Evolutionary conservation across 257 asterid genomes (phyloP), one percentile per base, ranked within the genome.

Genomic region (Solanum medicagineum): DNA sequence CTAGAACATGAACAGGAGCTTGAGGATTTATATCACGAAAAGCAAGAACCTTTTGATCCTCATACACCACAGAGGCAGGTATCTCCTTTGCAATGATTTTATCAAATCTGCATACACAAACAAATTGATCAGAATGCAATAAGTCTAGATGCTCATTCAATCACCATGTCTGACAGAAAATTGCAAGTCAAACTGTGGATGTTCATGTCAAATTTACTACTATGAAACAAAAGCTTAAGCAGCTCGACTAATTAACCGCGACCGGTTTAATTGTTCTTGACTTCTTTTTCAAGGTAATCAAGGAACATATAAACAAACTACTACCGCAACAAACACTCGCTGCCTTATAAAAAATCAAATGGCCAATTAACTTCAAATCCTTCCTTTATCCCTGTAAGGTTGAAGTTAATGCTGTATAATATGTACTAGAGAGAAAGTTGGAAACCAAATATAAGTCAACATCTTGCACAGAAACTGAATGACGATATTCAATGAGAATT

Each of bases 1-100:
- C 87, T 45, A 96, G 86, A 85, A 96, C 95, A 90, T 96, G 99
- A 87, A 94, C 95, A 20, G 99, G 98, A 84, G 99, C 99, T 90
- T 96, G 97, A 13, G 99, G 98, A 84, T 86, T 93, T 79, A 95
- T 90, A 87, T 96, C 99, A 59, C 97, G 95, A 83, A 96, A 95
- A 80, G 98, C 99, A 86, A 96, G 95, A 73, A 96, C 99, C 14
- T 89, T 86, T 32, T 94, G 97, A 88, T 96, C 99, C 90, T 96
- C 99, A 1, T 95, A 94, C 54, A 96, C 94, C 87, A 94, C 91
- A 86, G 92, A 83, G 17, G 98, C 90, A 74, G 97, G 99, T 85
- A 96, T 92, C 85, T 94, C 98, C 92, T 93, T 96, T n/a, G 96
- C 91, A 15, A 96, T 94, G 85, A 96, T 96, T 91, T 96, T 96